These are phyloP conservation scores for Leishmania guyanensis DNA, from an alignment of 208 protist genomes.

Conservation along the genomic window DNA sequence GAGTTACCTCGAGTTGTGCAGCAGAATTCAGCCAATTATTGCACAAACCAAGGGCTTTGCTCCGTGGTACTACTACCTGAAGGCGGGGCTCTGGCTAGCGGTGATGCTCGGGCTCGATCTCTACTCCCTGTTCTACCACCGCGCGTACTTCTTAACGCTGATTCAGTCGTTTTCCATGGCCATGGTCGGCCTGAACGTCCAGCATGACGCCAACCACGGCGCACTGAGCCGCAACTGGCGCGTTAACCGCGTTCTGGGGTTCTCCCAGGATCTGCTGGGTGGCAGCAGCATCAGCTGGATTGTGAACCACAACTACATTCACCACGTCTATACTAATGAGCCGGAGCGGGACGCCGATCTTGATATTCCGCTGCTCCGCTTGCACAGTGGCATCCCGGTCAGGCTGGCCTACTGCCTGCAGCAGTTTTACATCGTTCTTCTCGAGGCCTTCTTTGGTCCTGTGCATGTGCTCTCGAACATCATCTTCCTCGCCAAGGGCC, in stretches of 20 bases:
- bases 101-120: conserved; percentile 66
- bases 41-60: conserved; percentile 69
- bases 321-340: conserved; percentile 85
- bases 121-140: conserved; percentile 64
- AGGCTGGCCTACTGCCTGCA: conserved; percentile 70
- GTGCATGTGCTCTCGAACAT: conserved; percentile 72
- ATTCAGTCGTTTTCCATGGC: conserved; percentile 79
- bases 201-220: conserved; percentile 87
- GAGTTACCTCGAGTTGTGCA: conserved; percentile 67
- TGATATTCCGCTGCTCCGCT: conserved; percentile 70
- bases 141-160: conserved; percentile 54
- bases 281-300: conserved; percentile 85
- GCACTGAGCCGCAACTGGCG: conserved; percentile 57
- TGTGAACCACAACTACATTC: conserved; percentile 71
- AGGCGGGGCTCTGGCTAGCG: conserved; percentile 51
- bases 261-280: conserved; percentile 71
- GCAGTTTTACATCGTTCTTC: conserved; percentile 74
- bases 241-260: conserved; percentile 64
- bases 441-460: conserved; percentile 73
- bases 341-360: conserved; percentile 66
- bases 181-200: conserved; percentile 82
- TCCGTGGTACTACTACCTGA: conserved; percentile 79
- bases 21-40: conserved; percentile 55
- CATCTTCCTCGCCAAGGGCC: conserved; percentile 57
- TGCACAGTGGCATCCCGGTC: conserved; percentile 63